Base-by-base conservation (phyloP, 345 rosid genomes). In the Isatis tinctoria region DNA sequence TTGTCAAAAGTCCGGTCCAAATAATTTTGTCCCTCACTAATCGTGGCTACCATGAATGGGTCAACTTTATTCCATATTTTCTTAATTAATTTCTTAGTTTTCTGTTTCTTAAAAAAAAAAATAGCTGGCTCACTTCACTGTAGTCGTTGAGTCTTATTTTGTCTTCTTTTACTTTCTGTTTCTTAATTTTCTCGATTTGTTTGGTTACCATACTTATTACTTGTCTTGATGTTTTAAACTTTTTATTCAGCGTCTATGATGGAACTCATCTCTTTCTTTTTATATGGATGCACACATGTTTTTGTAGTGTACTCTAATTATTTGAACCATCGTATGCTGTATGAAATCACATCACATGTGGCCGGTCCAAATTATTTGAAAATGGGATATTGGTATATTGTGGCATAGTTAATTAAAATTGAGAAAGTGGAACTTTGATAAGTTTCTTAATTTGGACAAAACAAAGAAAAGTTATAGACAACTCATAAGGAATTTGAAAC, bases 21-120 rank as follows among this genome's bases (percentile, higher is more conserved):
- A 75, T 84, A 74, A 84, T 82, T 58, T 72, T 82, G 82, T 78
- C 85, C 79, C 77, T 59, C 82, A 82, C 85, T 68, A 64, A 67
- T 67, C 36, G 77, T 78, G 83, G 77, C 56, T 67, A 66, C 73
- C 65, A 62, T 74, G 52, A 51, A 77, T 28, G 10, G 37, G 69
- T 77, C 79, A 60, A 76, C 65, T 79, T 75, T 75, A 61, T 79
- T 53, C 65, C 51, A 52, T 37, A 35, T 60, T 32, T 32, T 32
- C 35, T 32, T 32, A 6, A 6, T 32, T 36, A 43, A 49, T 66
- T 35, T 66, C 27, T 8, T 51, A 10, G 8, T 44, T 52, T 32
- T 37, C 10, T 20, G 3, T 36, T 20, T 40, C 35, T 6, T 11
- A 27, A 9, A 10, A 18, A 16, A 47, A 18, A 14, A 48, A 41